Percentiles rank a stretch among this genome's conserved stretches.
phyloP scores from a whole-genome alignment of 805 yeast species.

The Lipomyces lipofer region DNA sequence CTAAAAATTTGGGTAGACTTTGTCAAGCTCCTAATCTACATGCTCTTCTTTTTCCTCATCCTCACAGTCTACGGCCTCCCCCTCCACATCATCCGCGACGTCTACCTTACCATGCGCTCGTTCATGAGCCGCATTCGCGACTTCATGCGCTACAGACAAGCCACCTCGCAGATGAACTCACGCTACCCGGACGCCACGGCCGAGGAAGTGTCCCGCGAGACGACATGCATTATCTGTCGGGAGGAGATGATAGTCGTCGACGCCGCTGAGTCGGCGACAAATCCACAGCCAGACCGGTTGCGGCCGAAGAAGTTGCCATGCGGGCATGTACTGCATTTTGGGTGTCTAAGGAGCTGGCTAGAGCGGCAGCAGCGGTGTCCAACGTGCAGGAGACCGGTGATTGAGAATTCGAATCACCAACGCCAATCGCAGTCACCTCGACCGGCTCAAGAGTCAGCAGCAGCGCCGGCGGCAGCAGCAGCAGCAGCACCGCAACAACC shows the following conservation, averaged over 20 bases:
- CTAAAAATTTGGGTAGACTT: too few relatives aligned
- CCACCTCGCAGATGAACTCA: constrained; percentile 61
- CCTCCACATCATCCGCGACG: constrained; percentile 52
- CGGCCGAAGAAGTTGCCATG: constrained; percentile 78
- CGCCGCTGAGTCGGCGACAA: constrained; percentile 36
- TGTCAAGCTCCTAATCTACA: constrained; percentile 49
- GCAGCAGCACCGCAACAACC: constrained; percentile 12
- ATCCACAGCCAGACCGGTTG: constrained; percentile 29
- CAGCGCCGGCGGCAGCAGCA: constrained; percentile 8
- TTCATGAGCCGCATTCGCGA: constrained; percentile 37
- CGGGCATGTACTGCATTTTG: constrained; percentile 84
- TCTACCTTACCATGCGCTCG: constrained; percentile 43
- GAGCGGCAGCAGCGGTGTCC: constrained; percentile 94
- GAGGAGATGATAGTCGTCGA: constrained; percentile 68
- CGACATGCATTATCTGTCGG: constrained; percentile 78
- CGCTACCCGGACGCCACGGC: constrained; percentile 63
- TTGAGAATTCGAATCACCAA: constrained; percentile 34
- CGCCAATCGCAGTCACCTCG: not conserved
- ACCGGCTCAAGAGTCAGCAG: not conserved
- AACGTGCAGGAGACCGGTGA: constrained; percentile 75
- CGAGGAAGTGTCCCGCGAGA: constrained; percentile 54
- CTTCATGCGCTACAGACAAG: constrained; percentile 37
- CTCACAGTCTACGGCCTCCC: constrained; percentile 49
- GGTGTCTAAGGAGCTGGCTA: constrained; percentile 90
- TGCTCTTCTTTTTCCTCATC: constrained; percentile 50